Evolutionary conservation across 371 early-diverging fungal species (phyloP).

Genomic region (Rhizopus stolonifer): DNA sequence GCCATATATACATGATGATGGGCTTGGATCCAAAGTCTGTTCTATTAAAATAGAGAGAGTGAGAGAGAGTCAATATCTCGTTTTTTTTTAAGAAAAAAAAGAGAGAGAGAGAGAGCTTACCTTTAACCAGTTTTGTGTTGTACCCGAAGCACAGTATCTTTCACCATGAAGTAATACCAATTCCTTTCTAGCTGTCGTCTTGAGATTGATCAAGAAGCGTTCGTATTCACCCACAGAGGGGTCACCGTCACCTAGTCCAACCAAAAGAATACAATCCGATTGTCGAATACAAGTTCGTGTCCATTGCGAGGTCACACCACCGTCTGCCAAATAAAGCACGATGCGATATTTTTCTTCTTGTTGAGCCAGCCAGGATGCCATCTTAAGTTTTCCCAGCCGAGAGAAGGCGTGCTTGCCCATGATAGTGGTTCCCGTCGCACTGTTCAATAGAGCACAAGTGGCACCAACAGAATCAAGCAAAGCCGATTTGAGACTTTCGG

Average conservation of each 20-base stretch:
- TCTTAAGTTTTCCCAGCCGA: slow-evolving; percentile 86
- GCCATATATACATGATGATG: slow-evolving; percentile 97
- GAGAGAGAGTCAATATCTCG: too few species aligned
- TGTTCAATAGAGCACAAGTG: slow-evolving; percentile 75
- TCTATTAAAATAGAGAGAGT: slow-evolving; percentile 38
- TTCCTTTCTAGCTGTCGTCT: slow-evolving; percentile 96
- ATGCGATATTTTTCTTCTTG: slow-evolving; percentile 88
- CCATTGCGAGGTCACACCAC: slow-evolving; percentile 90
- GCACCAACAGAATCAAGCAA: slow-evolving; percentile 72
- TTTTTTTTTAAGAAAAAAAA: too few species aligned
- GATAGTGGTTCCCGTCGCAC: slow-evolving; percentile 72
- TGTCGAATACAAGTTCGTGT: slow-evolving; percentile 96
- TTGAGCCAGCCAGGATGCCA: slow-evolving; percentile 90
- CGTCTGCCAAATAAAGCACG: slow-evolving; percentile 93
- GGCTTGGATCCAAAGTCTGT: slow-evolving; percentile 91
- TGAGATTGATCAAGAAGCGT: slow-evolving; percentile 85
- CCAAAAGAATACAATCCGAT: slow-evolving; percentile 91
- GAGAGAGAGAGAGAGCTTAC: too few species aligned
- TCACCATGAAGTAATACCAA: slow-evolving; percentile 87
- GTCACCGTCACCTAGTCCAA: slow-evolving; percentile 89
- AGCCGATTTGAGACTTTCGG: slow-evolving; percentile 75
- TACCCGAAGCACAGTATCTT: slow-evolving; percentile 75
- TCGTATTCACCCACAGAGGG: slow-evolving; percentile 92
- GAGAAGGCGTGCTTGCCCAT: slow-evolving; percentile 93
- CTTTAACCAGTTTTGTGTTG: slow-evolving; percentile 90